Evolutionary conservation across 805 yeast genomes (phyloP).

Genomic region (Phaffomyces opuntiae): DNA sequence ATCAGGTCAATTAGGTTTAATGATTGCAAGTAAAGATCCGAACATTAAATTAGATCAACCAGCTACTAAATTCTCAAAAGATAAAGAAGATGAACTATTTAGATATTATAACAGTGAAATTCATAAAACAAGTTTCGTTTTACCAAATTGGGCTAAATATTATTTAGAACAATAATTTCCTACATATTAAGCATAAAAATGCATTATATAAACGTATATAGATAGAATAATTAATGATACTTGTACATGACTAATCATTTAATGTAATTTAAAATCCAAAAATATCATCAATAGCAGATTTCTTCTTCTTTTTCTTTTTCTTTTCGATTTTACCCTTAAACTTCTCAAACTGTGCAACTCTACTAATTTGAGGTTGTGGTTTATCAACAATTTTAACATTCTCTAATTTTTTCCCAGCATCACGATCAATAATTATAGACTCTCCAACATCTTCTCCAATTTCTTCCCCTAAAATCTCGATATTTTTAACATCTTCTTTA

Average conservation of each 20-base stretch:
- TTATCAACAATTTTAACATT: background rate
- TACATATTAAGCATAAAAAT: no score
- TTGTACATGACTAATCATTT: no score
- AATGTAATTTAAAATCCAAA: constrained; percentile 32
- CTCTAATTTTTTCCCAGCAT: background rate
- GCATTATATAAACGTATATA: no score
- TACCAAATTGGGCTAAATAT: constrained; percentile 72
- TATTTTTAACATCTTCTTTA: background rate
- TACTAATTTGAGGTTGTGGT: no score
- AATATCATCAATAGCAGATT: constrained; percentile 65
- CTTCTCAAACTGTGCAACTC: background rate
- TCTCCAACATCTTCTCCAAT: constrained; percentile 24
- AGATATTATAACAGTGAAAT: constrained; percentile 60
- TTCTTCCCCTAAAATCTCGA: constrained; percentile 24
- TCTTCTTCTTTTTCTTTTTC: constrained; percentile 40
- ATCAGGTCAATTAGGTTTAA: constrained; percentile 78
- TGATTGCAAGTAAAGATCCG: constrained; percentile 59
- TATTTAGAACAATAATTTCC: constrained; percentile 12
- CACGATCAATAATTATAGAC: background rate
- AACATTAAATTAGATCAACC: constrained; percentile 43
- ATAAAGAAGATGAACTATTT: constrained; percentile 42
- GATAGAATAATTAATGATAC: no score
- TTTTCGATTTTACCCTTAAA: constrained; percentile 4
- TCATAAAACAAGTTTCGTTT: constrained; percentile 66
- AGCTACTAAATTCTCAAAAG: constrained; percentile 35